A percentile compares a stretch with the other conserved stretches of the same genome.
phyloP scores from a whole-genome alignment of 2,329 filamentous ascomycete genomes.

The Apiospora hydei region DNA sequence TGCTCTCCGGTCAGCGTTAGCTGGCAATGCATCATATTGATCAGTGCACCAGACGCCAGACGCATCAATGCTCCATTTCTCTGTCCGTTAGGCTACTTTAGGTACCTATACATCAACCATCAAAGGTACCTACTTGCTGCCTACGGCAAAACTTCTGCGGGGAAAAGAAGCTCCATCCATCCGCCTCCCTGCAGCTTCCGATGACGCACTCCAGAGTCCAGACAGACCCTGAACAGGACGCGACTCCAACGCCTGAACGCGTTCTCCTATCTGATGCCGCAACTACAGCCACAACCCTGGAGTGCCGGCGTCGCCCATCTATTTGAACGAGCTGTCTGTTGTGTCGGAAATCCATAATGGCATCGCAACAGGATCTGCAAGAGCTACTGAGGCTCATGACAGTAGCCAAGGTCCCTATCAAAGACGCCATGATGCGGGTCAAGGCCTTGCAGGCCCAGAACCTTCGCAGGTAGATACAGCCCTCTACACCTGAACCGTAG shows the following conservation, averaged over 20 bases:
- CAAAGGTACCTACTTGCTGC: too few species aligned
- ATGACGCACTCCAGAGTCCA: not conserved
- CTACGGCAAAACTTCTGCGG: not conserved
- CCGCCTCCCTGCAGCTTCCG: not conserved
- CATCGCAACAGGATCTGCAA: slow-evolving; percentile 65
- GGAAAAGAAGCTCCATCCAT: slow-evolving; percentile 1
- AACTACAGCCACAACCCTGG: not conserved
- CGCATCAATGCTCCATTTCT: not conserved
- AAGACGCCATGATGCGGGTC: slow-evolving; percentile 65
- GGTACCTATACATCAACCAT: too few species aligned
- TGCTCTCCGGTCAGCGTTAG: not conserved
- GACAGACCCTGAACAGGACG: not conserved
- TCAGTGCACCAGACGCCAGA: too few species aligned
- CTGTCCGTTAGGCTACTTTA: not conserved
- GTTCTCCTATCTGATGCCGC: not conserved
- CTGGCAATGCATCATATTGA: too few species aligned
- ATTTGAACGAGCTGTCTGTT: not conserved
- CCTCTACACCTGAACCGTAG: slow-evolving; percentile 32
- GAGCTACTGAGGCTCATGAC: slow-evolving; percentile 68
- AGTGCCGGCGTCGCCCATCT: not conserved
- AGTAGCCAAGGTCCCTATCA: slow-evolving; percentile 63
- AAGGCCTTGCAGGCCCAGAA: slow-evolving; percentile 63
- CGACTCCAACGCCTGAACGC: not conserved
- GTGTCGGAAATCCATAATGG: slow-evolving; percentile 48
- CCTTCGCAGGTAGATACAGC: slow-evolving; percentile 59